These are phyloP conservation scores for Penicillium sp. DNA, from an alignment of 2,329 filamentous ascomycete species.

Conservation along the genomic window DNA sequence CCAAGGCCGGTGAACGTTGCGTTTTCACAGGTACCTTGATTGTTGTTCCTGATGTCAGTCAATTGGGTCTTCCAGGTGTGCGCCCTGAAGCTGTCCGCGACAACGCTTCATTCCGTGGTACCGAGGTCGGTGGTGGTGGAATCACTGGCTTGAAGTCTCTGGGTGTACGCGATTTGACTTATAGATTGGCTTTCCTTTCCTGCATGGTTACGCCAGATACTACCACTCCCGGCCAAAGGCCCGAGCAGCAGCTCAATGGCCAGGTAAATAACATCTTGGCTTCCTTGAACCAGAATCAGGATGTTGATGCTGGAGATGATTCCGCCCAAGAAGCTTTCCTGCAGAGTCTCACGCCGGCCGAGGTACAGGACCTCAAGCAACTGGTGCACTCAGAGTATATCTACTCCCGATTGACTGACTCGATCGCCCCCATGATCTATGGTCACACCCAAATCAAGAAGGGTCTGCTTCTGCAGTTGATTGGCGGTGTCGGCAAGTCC, in stretches of 20 bases:
- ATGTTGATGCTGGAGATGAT: constrained; percentile 70
- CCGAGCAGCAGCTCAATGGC: constrained; percentile 64
- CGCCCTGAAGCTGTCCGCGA: constrained; percentile 80
- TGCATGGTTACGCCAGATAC: constrained; percentile 94
- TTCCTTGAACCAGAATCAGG: constrained; percentile 70
- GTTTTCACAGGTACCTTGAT: constrained; percentile 96
- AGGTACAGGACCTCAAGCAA: constrained; percentile 84
- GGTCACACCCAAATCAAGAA: constrained; percentile 98
- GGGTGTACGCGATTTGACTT: constrained; percentile 91
- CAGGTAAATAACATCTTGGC: constrained; percentile 81
- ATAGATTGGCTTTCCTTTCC: constrained; percentile 90
- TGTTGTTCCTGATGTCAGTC: constrained; percentile 93
- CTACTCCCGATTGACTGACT: constrained; percentile 87
- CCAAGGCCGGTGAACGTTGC: constrained; percentile 96
- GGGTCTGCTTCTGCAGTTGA: constrained; percentile 84
- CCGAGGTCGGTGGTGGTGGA: constrained; percentile 77
- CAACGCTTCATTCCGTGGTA: constrained; percentile 68
- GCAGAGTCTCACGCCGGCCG: constrained; percentile 74
- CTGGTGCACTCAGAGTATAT: constrained; percentile 97
- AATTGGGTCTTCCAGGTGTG: constrained; percentile 83
- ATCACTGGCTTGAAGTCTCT: constrained; percentile 86
- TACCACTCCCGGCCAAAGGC: constrained; percentile 70
- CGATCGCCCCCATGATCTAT: constrained; percentile 93
- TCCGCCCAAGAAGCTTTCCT: constrained; percentile 84
- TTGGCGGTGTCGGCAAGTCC: constrained; percentile 90